Percentiles rank a stretch among this genome's conserved stretches.
phyloP scores from a whole-genome alignment of 225 moss, liverwort and hornwort species.

The Physcomitrellopsis africana region DNA sequence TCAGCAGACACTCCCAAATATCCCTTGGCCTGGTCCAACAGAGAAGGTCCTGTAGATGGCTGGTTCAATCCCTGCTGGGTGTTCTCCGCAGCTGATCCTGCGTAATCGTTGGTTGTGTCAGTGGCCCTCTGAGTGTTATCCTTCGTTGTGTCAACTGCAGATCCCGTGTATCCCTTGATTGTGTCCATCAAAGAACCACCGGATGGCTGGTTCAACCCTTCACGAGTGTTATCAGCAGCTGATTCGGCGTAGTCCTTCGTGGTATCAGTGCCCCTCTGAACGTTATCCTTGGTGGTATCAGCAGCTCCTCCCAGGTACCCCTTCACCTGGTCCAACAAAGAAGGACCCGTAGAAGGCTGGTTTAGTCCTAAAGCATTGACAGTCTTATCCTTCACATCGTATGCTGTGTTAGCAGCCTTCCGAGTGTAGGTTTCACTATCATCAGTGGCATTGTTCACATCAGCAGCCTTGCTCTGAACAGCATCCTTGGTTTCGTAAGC shows the following conservation, averaged over 20 bases:
- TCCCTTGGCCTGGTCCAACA: conserved; percentile 15
- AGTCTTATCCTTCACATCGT: background rate
- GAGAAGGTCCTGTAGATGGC: background rate
- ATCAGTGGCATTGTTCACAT: conserved; percentile 24
- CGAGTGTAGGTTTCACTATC: conserved; percentile 35
- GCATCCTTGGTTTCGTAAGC: conserved; percentile 3
- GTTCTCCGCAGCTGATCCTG: background rate
- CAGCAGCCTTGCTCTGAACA: conserved; percentile 4
- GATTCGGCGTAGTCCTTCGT: background rate
- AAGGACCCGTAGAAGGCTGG: conserved; percentile 14
- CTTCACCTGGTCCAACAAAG: conserved; percentile 29
- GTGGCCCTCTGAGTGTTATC: background rate
- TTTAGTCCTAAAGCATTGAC: conserved; percentile 10
- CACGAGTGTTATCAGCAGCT: background rate
- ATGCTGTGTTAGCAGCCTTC: conserved; percentile 26
- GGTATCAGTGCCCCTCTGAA: background rate
- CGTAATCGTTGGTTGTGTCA: background rate
- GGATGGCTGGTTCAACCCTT: background rate
- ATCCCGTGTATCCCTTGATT: conserved; percentile 12
- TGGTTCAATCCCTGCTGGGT: background rate
- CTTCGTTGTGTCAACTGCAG: conserved; percentile 18
- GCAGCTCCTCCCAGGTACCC: conserved; percentile 5
- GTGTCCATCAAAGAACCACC: background rate
- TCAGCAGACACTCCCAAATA: conserved; percentile 10
- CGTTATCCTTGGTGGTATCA: conserved; percentile 23